A percentile compares a stretch with the other conserved stretches of the same genome.
phyloP scores from a whole-genome alignment of 1,284 basidiomycete genomes.

The Tilletia walkeri region DNA sequence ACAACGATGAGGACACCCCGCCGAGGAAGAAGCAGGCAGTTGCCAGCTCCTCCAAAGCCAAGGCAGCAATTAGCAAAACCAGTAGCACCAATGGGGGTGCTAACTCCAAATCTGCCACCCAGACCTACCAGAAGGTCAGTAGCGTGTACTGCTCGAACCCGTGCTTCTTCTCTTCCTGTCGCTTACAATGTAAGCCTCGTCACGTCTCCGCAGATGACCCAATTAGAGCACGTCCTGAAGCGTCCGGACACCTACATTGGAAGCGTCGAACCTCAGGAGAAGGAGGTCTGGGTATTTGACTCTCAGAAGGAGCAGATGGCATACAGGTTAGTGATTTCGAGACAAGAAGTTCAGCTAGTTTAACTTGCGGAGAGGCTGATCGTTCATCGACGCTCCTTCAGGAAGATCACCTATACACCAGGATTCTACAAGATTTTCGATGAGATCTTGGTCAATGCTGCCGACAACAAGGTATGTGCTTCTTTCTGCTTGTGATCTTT shows the following conservation, averaged over 20 bases:
- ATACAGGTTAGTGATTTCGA: constrained; percentile 23
- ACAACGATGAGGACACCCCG: constrained; percentile 10
- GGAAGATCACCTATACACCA: constrained; percentile 86
- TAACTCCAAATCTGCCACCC: constrained; percentile 82
- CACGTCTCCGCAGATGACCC: constrained; percentile 69
- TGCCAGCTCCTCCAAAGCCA: constrained; percentile 1
- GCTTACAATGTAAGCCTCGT: constrained; percentile 21
- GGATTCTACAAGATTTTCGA: constrained; percentile 99
- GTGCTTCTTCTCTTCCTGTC: too few species aligned
- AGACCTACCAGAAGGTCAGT: constrained; percentile 84
- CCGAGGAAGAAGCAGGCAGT: constrained; percentile 11
- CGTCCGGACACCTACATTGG: constrained; percentile 97
- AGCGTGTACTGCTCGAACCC: constrained; percentile 3
- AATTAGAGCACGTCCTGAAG: constrained; percentile 93
- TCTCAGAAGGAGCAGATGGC: constrained; percentile 48
- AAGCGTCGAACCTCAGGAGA: constrained; percentile 52
- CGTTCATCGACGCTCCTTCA: constrained; percentile 25
- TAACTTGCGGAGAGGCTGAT: constrained; percentile 65
- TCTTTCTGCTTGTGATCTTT: background rate
- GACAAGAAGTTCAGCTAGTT: background rate
- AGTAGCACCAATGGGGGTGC: constrained; percentile 27
- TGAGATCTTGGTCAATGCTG: constrained; percentile 98
- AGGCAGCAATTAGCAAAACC: background rate
- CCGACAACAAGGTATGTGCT: constrained; percentile 81
- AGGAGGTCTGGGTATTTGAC: constrained; percentile 55